Base-by-base conservation (phyloP, 1,284 basidiomycete species). In the Cutaneotrichosporon sp. region DNA sequence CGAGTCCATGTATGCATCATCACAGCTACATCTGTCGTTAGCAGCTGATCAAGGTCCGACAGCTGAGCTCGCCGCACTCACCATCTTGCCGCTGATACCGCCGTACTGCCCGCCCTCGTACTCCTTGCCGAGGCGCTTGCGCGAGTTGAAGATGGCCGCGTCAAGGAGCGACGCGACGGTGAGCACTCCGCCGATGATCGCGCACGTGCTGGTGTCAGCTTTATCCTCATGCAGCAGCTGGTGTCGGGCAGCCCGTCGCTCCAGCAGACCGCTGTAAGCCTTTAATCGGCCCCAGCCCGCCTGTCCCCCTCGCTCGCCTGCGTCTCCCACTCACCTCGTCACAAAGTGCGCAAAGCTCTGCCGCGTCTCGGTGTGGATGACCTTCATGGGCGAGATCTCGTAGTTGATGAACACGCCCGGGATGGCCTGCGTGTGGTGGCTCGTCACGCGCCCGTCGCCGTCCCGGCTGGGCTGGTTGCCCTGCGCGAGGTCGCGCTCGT, bases 301-400 rank as follows among this genome's bases (percentile, higher is more conserved):
- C n/a, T n/a, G 14, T 38, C 14, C 13, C 36, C 36, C n/a, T n/a
- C n/a, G 45, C 45, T 16, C 11, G 18, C n/a, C 22, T n/a, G 16
- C 29, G 20, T 18, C 47, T 27, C 27, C 18, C 13, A 85, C 92
- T 76, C 70, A 94, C 90, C 92, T 95, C 38, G 94, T 97, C 43
- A 98, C 81, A 84, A 99, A 98, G 81, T 98, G 97, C 7, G 95
- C 93, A 76, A 99, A 95, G 1, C 91, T 91, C 80, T 97, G 92
- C 60, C 93, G 86, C 43, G 85, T 89, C 76, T 97, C 94, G n/a
- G 86, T 85, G 74, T 97, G 92, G 24, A 93, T 88, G 52, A 97
- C 89, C 59, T 91, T 87, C 74, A 97, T 92, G 2, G 94, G 95
- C n/a, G 92, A 95, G 74, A 99, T 98, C 77, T 99, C 97, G 77